Percentiles rank a stretch among this genome's conserved stretches.
Conservation (phyloP, 352 stramenopile genomes). For the Elongisporangium prolatum region DNA sequence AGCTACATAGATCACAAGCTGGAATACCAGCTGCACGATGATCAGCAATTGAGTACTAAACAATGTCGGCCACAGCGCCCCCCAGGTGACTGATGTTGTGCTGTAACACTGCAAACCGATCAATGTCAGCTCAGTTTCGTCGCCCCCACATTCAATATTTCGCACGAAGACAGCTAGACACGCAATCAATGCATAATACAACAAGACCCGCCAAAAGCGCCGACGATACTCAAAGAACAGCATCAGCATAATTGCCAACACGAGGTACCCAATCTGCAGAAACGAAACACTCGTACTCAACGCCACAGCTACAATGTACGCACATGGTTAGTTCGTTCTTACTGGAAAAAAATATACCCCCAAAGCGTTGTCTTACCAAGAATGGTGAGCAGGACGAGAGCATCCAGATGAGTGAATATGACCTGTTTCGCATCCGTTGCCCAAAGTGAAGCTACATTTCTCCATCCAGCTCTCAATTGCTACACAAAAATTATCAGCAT, state of each 20-base stretch:
- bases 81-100: slow-evolving; percentile 49
- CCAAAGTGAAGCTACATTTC: slow-evolving; percentile 52
- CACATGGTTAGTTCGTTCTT: slow-evolving; percentile 3
- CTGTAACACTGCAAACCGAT: slow-evolving; percentile 74
- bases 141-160: slow-evolving; percentile 65
- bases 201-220: slow-evolving; percentile 71
- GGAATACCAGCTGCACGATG: slow-evolving; percentile 81
- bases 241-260: slow-evolving; percentile 74
- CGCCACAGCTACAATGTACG: slow-evolving; percentile 48
- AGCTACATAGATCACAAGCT: slow-evolving; percentile 80
- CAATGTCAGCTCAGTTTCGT: slow-evolving; percentile 33
- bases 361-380: slow-evolving; percentile 32
- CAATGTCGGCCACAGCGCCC: slow-evolving; percentile 68
- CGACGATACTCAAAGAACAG: slow-evolving; percentile 78
- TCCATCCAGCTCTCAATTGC: slow-evolving; percentile 51
- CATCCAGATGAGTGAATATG: slow-evolving; percentile 72
- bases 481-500: slow-evolving; percentile 14
- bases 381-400: slow-evolving; percentile 77
- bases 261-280: slow-evolving; percentile 79
- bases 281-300: slow-evolving; percentile 79
- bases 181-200: slow-evolving; percentile 62
- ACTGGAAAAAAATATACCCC: not conserved
- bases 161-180: slow-evolving; percentile 76
- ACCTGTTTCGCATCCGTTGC: slow-evolving; percentile 66
- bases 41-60: slow-evolving; percentile 82